Evolutionary conservation across 495 filamentous ascomycete species (phyloP).

Genomic region (Daldinia caldariorum): DNA sequence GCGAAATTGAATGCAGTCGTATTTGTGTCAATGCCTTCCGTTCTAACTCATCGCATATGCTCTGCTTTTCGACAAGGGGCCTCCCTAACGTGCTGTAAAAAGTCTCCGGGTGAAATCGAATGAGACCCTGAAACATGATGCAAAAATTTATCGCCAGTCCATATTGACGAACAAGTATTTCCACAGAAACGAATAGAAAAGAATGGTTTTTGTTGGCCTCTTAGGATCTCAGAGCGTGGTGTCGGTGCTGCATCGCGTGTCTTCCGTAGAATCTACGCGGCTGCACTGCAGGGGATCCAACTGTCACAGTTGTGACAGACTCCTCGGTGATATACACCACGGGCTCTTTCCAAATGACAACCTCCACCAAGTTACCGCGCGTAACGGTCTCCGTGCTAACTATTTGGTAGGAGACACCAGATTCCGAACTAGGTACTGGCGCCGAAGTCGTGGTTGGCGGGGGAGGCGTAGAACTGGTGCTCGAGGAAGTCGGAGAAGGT

Average conservation of each 20-base stretch:
- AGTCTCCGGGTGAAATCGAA: slow-evolving; percentile 40
- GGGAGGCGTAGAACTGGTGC: slow-evolving; percentile 1
- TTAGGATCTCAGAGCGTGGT: slow-evolving; percentile 39
- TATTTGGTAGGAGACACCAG: slow-evolving; percentile 46
- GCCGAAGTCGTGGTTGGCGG: slow-evolving; percentile 39
- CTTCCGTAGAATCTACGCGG: slow-evolving; percentile 26
- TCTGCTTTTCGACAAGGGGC: slow-evolving; percentile 38
- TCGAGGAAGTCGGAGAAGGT: slow-evolving; percentile 11
- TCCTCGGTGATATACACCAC: slow-evolving; percentile 55
- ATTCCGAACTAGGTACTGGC: slow-evolving; percentile 36
- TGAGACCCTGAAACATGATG: slow-evolving; percentile 43
- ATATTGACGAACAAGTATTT: slow-evolving; percentile 40
- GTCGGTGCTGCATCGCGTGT: slow-evolving; percentile 37
- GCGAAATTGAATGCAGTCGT: slow-evolving; percentile 15
- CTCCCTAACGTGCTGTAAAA: slow-evolving; percentile 37
- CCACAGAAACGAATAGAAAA: slow-evolving; percentile 44
- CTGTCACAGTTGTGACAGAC: slow-evolving; percentile 48
- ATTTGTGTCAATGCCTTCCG: slow-evolving; percentile 30
- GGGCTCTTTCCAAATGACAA: slow-evolving; percentile 58
- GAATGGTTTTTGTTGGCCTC: slow-evolving; percentile 11
- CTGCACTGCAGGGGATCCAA: slow-evolving; percentile 24
- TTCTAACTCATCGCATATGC: slow-evolving; percentile 39
- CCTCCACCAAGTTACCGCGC: slow-evolving; percentile 51
- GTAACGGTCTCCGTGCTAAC: slow-evolving; percentile 58
- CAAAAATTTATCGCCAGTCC: slow-evolving; percentile 35